Evolutionary conservation across 352 stramenopile genomes (phyloP), one percentile per base, ranked within the genome.

Genomic region (Phytophthora fragariae): DNA sequence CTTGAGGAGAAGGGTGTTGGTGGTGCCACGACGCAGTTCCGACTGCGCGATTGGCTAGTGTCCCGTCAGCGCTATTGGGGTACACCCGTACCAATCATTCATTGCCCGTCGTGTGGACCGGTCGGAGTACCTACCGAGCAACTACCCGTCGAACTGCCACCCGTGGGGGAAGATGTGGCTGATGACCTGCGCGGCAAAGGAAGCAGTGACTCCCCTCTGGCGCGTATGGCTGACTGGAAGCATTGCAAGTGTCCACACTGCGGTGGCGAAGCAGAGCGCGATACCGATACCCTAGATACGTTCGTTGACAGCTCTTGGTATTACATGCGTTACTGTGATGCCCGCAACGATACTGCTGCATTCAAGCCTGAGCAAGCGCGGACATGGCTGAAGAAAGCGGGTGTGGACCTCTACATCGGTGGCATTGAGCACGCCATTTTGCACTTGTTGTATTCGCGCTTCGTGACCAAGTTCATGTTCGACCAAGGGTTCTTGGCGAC

Each of bases 41-140:
- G 98, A 56, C 85, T 99, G 39, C 96, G 97, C 29, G 98, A 99
- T 86, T 99, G 98, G 98, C 91, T 99, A 12, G 98, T 99, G 69
- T 99, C 95, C 14, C 92, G 98, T 21, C 98, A 99, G 86, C 91
- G 98, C 14, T 99, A 99, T 79, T 99, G 98, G 98, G 98, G 98
- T 37, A 96, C 99, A 64, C 98, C 98, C 1, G 99, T 99, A 64
- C 98, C 98, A 3, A 98, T 99, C 56, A 89, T 99, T 90, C 89
- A 99, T 88, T 91, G 97, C 93, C n/a, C 84, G 77, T 68, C 92
- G 85, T 95, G 93, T 81, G 92, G 92, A 14, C 82, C 93, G 5
- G 91, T 98, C 12, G 89, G 85, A 5, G 91, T 98, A 19, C 91
- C 92, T 6, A 84, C 93, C 24, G 84, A 98, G 59, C 95, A 99